phyloP scores from a whole-genome alignment of 768 basidiomycete genomes.

The Austroboletus eburneus region DNA sequence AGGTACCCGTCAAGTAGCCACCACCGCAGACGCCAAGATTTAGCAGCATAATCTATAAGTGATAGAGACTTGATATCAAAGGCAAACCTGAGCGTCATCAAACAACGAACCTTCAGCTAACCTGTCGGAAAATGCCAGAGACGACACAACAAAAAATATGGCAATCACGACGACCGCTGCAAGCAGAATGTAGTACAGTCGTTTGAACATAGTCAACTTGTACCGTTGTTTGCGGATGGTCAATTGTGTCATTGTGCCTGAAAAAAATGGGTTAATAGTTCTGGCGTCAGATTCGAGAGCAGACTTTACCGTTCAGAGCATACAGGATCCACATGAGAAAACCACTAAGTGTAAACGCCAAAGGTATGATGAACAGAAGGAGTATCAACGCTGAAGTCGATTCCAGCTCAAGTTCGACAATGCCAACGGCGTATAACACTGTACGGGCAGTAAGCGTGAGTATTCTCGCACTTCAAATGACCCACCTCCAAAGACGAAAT shows the following conservation, averaged over 20 bases:
- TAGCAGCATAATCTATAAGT: slow-evolving; percentile 83
- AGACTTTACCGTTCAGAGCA: slow-evolving; percentile 70
- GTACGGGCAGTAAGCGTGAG: slow-evolving; percentile 9
- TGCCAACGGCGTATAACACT: slow-evolving; percentile 93
- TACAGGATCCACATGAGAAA: slow-evolving; percentile 97
- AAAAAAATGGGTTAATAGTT: slow-evolving; percentile 9
- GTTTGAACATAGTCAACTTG: slow-evolving; percentile 86
- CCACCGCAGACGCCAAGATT: slow-evolving; percentile 89
- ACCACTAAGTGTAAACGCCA: slow-evolving; percentile 92
- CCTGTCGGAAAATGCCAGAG: slow-evolving; percentile 86
- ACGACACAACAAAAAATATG: slow-evolving; percentile 90
- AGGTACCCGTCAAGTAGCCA: slow-evolving; percentile 96
- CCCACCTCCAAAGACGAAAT: slow-evolving; percentile 93
- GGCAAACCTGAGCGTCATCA: background rate
- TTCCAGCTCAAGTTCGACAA: slow-evolving; percentile 89
- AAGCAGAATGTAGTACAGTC: slow-evolving; percentile 80
- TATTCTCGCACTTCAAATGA: slow-evolving; percentile 4
- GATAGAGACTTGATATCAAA: background rate
- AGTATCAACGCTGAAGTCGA: slow-evolving; percentile 82
- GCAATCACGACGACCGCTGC: slow-evolving; percentile 76
- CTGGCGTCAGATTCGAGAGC: background rate
- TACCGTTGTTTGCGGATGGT: slow-evolving; percentile 80
- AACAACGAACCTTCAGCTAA: slow-evolving; percentile 71
- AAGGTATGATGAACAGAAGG: slow-evolving; percentile 86
- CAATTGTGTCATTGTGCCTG: slow-evolving; percentile 87